Percentiles rank a stretch among this genome's conserved stretches.
phyloP scores from a whole-genome alignment of 1,139 yeast genomes.

The Debaryomyces coudertii region DNA sequence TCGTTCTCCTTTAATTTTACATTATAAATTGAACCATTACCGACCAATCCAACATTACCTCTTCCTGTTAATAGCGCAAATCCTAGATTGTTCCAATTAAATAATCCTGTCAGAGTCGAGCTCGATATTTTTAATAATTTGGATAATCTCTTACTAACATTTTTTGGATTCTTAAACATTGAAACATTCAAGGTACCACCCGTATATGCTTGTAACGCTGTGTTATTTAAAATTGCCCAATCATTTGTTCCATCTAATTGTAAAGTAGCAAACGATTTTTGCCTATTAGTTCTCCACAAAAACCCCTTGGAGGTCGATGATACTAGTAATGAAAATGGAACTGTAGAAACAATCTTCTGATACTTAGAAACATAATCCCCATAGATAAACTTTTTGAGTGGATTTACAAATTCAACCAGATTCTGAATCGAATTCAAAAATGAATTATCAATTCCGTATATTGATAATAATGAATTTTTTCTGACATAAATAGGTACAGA shows the following conservation, averaged over 20 bases:
- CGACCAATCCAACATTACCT: slow-evolving; percentile 60
- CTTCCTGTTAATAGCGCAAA: slow-evolving; percentile 58
- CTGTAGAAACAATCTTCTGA: slow-evolving; percentile 52
- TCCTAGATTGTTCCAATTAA: slow-evolving; percentile 37
- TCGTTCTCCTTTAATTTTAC: slow-evolving; percentile 50
- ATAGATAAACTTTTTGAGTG: slow-evolving; percentile 41
- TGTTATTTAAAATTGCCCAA: slow-evolving; percentile 58
- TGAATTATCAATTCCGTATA: slow-evolving; percentile 37
- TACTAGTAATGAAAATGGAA: slow-evolving; percentile 48
- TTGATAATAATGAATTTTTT: slow-evolving; percentile 51
- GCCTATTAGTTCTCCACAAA: slow-evolving; percentile 20
- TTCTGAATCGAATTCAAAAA: slow-evolving; percentile 29
- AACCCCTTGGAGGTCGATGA: slow-evolving; percentile 24
- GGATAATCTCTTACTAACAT: slow-evolving; percentile 39
- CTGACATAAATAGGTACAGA: slow-evolving; percentile 56
- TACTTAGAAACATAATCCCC: slow-evolving; percentile 47
- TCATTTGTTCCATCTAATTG: slow-evolving; percentile 59
- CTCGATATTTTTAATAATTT: slow-evolving; percentile 24
- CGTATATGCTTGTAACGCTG: slow-evolving; percentile 52
- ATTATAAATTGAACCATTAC: slow-evolving; percentile 58
- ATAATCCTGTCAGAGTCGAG: slow-evolving; percentile 39
- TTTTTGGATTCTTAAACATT: slow-evolving; percentile 42
- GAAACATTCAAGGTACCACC: slow-evolving; percentile 52
- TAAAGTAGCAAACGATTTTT: slow-evolving; percentile 45
- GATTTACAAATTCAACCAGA: slow-evolving; percentile 34